Evolutionary conservation across 257 asterid species (phyloP), one percentile per base, ranked within the genome.

Genomic region (Oldenlandia corymbosa): DNA sequence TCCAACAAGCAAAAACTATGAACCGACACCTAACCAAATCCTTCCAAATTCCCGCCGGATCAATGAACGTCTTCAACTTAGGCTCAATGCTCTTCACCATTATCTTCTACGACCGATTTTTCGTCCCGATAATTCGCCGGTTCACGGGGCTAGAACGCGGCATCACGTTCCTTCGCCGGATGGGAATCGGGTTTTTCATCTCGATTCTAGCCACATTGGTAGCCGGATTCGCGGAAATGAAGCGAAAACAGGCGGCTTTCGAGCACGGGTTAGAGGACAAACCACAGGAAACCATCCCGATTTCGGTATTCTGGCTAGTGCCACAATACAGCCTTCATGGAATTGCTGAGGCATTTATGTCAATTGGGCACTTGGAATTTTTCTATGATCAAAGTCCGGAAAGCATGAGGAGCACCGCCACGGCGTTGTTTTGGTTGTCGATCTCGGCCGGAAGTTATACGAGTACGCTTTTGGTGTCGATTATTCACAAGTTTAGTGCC

Each of bases 331-430:
- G 79, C 56, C 71, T 91, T 5, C 94, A 91, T 57, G 98, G 98
- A 10, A 58, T 83, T 0, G 95, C 98, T 2, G 98, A 91, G 42
- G 92, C 95, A 1, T 91, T 88, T 65, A 86, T 83, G 93, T 86
- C 94, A 24, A 83, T 89, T 51, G 94, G 98, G 30, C 94, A 83
- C 42, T 78, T 88, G 5, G 95, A 91, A 75, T 88, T 91, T 62
- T 86, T 88, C 76, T 91, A 86, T 11, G 95, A 88, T 66, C 96
- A 91, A 74, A 77, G 92, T 10, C 96, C 98, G 27, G 96, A 88
- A 78, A 86, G 98, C 43, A 91, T 88, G 98, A 75, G 87, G 74
- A 82, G 89, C 75, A 85, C 90, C 0, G 89, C 97, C 0, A 81
- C 85, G 0, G 95, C 97, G 20, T 27, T 87, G 36, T 90, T 85